phyloP scores from a whole-genome alignment of 768 basidiomycete species.

The Leccinum disarticulatum region DNA sequence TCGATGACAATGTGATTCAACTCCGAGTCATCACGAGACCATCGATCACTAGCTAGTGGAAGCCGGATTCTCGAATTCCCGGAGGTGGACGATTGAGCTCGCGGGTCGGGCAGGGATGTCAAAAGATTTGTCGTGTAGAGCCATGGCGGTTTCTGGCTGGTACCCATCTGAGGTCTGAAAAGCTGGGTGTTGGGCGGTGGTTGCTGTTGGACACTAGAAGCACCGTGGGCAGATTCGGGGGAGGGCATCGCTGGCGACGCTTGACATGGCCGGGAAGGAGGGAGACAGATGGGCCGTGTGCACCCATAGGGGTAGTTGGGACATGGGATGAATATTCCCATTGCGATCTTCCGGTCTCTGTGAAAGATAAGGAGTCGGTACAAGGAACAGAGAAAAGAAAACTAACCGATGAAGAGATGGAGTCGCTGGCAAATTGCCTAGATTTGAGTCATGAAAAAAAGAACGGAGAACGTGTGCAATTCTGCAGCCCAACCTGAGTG shows the following conservation, averaged over 20 bases:
- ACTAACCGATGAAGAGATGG: slow-evolving; percentile 83
- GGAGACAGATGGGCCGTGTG: slow-evolving; percentile 43
- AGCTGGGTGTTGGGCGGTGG: slow-evolving; percentile 50
- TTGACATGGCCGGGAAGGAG: slow-evolving; percentile 51
- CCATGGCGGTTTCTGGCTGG: slow-evolving; percentile 74
- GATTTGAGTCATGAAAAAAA: no score
- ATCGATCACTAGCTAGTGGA: slow-evolving; percentile 93
- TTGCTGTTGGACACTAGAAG: slow-evolving; percentile 37
- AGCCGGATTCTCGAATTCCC: slow-evolving; percentile 63
- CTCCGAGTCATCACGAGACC: slow-evolving; percentile 74
- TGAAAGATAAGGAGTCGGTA: slow-evolving; percentile 12
- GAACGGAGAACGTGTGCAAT: slow-evolving; percentile 56
- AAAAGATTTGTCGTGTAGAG: slow-evolving; percentile 90
- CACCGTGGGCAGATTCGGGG: slow-evolving; percentile 46
- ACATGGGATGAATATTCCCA: slow-evolving; percentile 75
- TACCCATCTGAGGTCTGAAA: slow-evolving; percentile 89
- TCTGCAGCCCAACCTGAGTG: slow-evolving; percentile 85
- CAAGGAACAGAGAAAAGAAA: slow-evolving; percentile 7
- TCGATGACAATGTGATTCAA: slow-evolving; percentile 94
- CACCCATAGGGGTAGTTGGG: slow-evolving; percentile 36
- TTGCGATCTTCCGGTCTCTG: slow-evolving; percentile 86
- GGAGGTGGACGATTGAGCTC: slow-evolving; percentile 82
- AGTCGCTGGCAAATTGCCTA: slow-evolving; percentile 62
- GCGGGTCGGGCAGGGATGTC: slow-evolving; percentile 82
- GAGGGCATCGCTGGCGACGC: slow-evolving; percentile 57